Conservation (phyloP, 768 basidiomycete species). For the Xerocomus spinulosus region DNA sequence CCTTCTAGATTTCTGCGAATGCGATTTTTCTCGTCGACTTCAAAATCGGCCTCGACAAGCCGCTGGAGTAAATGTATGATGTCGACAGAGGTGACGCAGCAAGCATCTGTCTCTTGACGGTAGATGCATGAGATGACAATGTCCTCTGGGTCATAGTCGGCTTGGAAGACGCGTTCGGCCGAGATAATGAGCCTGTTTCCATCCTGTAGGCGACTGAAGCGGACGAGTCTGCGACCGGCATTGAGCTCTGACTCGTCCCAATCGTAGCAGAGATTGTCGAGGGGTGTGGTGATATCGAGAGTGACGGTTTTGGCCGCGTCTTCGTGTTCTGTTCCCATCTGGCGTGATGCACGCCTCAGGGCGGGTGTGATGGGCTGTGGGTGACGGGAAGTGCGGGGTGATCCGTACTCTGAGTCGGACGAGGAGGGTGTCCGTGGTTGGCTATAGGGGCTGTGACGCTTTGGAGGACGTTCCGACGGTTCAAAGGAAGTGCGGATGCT, state of each 20-base stretch:
- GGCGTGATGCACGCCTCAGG: constrained; percentile 23
- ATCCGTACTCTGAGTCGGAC: constrained; percentile 36
- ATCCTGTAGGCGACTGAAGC: constrained; percentile 75
- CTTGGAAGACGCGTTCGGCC: constrained; percentile 69
- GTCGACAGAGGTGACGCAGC: constrained; percentile 92
- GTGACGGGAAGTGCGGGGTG: constrained; percentile 22
- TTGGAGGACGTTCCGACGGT: constrained; percentile 24
- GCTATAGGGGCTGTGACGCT: constrained; percentile 38
- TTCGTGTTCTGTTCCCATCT: constrained; percentile 30
- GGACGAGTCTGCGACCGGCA: constrained; percentile 77
- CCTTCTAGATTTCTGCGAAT: constrained; percentile 94
- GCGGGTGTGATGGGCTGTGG: constrained; percentile 7
- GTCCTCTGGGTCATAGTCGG: constrained; percentile 67
- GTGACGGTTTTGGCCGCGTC: constrained; percentile 50
- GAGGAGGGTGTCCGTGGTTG: constrained; percentile 40
- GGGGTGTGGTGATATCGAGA: constrained; percentile 57
- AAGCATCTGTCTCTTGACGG: constrained; percentile 68
- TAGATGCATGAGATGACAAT: constrained; percentile 95
- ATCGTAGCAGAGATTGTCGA: constrained; percentile 48
- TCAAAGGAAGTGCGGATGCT: constrained; percentile 26
- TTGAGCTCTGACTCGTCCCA: constrained; percentile 66
- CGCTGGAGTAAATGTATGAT: constrained; percentile 89
- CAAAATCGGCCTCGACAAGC: constrained; percentile 67
- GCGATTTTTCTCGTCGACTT: constrained; percentile 94
- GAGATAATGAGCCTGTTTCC: constrained; percentile 73